Percentiles rank a stretch among this genome's conserved stretches.
These are phyloP conservation scores for Pythium rishiriense DNA, from an alignment of 352 stramenopile species.

Conservation along the genomic window DNA sequence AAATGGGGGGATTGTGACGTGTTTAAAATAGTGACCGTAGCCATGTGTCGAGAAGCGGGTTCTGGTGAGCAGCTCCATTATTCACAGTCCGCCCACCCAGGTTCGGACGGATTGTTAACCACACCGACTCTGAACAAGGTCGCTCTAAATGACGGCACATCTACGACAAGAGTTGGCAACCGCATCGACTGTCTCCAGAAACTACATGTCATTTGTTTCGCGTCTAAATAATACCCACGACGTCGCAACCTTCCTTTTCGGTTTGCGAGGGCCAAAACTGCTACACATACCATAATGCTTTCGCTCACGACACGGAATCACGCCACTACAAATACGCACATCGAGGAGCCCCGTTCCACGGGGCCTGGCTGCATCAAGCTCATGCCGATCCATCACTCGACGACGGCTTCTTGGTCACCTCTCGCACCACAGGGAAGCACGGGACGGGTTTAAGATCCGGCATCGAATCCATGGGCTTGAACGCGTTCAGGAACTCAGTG, in stretches of 20 bases:
- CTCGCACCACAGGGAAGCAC: slow-evolving; percentile 44
- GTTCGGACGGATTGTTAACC: no score
- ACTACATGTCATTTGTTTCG: background rate
- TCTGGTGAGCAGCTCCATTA: background rate
- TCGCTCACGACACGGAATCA: background rate
- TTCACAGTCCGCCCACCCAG: no score
- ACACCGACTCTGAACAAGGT: no score
- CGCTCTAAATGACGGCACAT: no score
- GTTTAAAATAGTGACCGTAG: slow-evolving; percentile 14
- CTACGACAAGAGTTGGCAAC: no score
- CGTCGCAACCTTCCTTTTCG: background rate
- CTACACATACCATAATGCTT: background rate
- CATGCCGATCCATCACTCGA: background rate
- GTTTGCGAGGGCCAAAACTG: background rate
- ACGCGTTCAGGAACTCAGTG: slow-evolving; percentile 60
- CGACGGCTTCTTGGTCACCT: slow-evolving; percentile 4
- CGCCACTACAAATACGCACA: slow-evolving; percentile 4
- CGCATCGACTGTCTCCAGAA: no score
- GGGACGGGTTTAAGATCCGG: slow-evolving; percentile 59
- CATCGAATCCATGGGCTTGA: slow-evolving; percentile 67
- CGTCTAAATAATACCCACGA: slow-evolving; percentile 19
- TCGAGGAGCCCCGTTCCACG: slow-evolving; percentile 8
- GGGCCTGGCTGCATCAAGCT: background rate
- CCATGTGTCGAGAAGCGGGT: background rate
- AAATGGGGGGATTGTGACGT: slow-evolving; percentile 8